These are phyloP conservation scores for Cladosporium sphaerospermum DNA, from an alignment of 2,329 filamentous ascomycete species.

Conservation along the genomic window DNA sequence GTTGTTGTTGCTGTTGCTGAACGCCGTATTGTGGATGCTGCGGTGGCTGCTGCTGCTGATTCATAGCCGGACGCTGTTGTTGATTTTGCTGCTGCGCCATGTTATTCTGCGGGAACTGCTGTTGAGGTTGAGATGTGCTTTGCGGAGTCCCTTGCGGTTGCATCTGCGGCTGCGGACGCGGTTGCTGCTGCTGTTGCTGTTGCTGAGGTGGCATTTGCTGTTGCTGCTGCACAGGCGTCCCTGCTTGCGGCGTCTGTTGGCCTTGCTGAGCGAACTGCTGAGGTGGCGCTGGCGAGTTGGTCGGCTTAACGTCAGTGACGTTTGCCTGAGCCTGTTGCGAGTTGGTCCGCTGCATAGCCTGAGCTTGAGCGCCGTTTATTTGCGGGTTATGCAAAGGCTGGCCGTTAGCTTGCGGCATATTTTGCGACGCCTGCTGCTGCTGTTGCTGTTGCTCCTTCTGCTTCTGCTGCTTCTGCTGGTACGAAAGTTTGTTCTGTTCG, in stretches of 20 bases:
- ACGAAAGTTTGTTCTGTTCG: conserved; percentile 8
- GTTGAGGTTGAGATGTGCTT: conserved; percentile 5
- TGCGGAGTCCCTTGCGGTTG: conserved; percentile 11
- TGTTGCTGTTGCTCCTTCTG: conserved; percentile 15
- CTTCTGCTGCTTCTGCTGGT: conserved; percentile 9
- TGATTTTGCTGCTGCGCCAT: conserved; percentile 9
- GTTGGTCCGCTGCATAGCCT: conserved; percentile 12
- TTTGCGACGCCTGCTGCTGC: conserved; percentile 13
- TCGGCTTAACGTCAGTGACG: conserved; percentile 13
- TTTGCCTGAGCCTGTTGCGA: conserved; percentile 8
- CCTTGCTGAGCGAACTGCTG: conserved; percentile 7
- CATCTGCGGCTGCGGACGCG: conserved; percentile 13
- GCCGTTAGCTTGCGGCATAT: conserved; percentile 5
- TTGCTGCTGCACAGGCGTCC: conserved; percentile 7
- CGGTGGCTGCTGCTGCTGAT: conserved; percentile 14
- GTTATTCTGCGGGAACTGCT: conserved; percentile 9
- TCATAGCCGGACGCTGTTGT: conserved; percentile 15
- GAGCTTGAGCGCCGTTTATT: conserved; percentile 9
- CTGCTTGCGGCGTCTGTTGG: conserved; percentile 1
- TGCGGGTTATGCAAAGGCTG: conserved; percentile 6
- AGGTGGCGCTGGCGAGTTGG: conserved; percentile 8
- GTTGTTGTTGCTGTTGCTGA: conserved; percentile 18
- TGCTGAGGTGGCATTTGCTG: background rate
- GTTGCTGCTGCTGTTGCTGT: conserved; percentile 10
- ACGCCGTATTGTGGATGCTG: conserved; percentile 14